A percentile compares a stretch with the other conserved stretches of the same genome.
Conservation (phyloP, 306 rosid genomes). For the Castanea sativa region DNA sequence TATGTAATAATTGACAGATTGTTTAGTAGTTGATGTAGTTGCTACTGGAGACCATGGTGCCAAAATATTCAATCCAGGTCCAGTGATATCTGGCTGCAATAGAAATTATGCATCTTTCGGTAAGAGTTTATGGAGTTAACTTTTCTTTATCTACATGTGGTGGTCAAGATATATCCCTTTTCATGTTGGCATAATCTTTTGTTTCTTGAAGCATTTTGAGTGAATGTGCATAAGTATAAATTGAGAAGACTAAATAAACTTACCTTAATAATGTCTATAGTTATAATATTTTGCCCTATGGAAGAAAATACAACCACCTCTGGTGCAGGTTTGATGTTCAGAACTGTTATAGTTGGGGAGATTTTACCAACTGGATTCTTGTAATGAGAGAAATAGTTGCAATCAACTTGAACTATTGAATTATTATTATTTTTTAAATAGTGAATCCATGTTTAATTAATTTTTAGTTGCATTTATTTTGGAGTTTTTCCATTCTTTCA, state of each 20-base stretch:
- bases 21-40: conserved; percentile 39
- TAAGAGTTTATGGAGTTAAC: not conserved
- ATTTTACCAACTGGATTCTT: conserved; percentile 65
- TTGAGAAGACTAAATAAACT: conserved; percentile 8
- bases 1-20: conserved; percentile 53
- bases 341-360: conserved; percentile 36
- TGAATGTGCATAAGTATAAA: not conserved
- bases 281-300: conserved; percentile 59
- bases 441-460: not conserved
- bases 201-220: not conserved
- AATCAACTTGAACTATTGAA: not conserved
- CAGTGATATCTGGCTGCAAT: conserved; percentile 68
- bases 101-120: conserved; percentile 4
- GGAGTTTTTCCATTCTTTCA: not conserved
- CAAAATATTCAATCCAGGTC: conserved; percentile 63
- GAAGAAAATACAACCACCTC: conserved; percentile 65
- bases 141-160: not conserved
- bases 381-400: conserved; percentile 17
- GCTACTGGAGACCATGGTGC: conserved; percentile 75
- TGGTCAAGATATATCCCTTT: not conserved
- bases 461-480: not conserved
- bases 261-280: conserved; percentile 66
- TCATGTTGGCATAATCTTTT: conserved; percentile 11
- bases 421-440: not conserved
- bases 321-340: conserved; percentile 51